These are phyloP conservation scores for Cytospora chrysosperma DNA, from an alignment of 2,329 filamentous ascomycete species.

Conservation along the genomic window DNA sequence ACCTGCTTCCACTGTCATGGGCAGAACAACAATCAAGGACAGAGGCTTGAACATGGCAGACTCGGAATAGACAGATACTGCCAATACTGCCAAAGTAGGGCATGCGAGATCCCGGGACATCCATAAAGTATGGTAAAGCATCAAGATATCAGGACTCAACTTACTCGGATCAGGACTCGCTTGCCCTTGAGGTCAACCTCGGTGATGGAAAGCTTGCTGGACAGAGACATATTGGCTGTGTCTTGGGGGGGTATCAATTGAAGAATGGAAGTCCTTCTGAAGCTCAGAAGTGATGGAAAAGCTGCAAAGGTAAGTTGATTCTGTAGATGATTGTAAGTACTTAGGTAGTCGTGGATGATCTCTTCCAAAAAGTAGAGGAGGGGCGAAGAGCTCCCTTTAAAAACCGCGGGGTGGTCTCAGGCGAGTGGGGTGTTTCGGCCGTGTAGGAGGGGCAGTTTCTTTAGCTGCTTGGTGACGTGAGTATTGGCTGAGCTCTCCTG, in stretches of 20 bases:
- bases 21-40: not conserved
- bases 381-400: slow-evolving; percentile 7
- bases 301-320: slow-evolving; percentile 8
- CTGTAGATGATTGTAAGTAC: slow-evolving; percentile 6
- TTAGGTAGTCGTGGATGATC: not conserved
- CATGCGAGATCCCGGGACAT: not conserved
- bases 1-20: not conserved
- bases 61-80: not conserved
- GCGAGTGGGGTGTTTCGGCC: slow-evolving; percentile 20
- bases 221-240: slow-evolving; percentile 79
- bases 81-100: not conserved
- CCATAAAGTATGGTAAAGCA: not conserved
- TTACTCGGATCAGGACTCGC: slow-evolving; percentile 93
- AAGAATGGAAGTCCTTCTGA: slow-evolving; percentile 6
- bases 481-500: slow-evolving; percentile 12
- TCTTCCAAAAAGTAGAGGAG: slow-evolving; percentile 27
- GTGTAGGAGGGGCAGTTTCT: slow-evolving; percentile 16
- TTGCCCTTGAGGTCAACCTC: slow-evolving; percentile 98
- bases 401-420: slow-evolving; percentile 1
- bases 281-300: slow-evolving; percentile 24
- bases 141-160: slow-evolving; percentile 35
- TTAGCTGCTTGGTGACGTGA: slow-evolving; percentile 20
- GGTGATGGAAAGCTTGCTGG: slow-evolving; percentile 95
- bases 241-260: slow-evolving; percentile 26
- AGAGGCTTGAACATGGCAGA: not conserved